Evolutionary conservation across 2,329 filamentous ascomycete genomes (phyloP).

Genomic region (Tolypocladium ophioglossoides): DNA sequence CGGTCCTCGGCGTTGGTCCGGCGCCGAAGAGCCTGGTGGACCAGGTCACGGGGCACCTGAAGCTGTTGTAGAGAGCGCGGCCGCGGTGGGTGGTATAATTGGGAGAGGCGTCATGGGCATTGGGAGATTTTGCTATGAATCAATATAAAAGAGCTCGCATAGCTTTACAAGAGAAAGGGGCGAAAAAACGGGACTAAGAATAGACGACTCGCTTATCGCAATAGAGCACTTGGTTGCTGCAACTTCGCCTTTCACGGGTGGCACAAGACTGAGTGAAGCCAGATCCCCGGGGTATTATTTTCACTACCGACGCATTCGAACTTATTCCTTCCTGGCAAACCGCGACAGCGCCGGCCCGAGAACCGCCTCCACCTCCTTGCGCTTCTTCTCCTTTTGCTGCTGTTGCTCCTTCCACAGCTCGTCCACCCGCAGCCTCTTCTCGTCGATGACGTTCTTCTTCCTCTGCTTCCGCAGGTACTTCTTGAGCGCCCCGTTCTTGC

Average conservation of each 20-base stretch:
- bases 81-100: neutral
- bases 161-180: neutral
- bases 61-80: constrained; percentile 52
- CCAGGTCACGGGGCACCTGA: constrained; percentile 72
- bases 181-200: neutral
- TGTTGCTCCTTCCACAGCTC: constrained; percentile 67
- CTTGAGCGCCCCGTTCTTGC: constrained; percentile 80
- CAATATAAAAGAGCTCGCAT: neutral
- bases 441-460: constrained; percentile 89
- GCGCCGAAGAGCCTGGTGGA: constrained; percentile 83
- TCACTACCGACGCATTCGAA: constrained; percentile 2
- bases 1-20: constrained; percentile 74
- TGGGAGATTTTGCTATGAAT: neutral
- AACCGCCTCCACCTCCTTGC: constrained; percentile 55
- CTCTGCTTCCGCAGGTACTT: constrained; percentile 89
- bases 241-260: neutral
- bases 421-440: constrained; percentile 79
- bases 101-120: neutral
- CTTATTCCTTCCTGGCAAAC: constrained; percentile 63
- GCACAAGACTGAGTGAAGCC: neutral
- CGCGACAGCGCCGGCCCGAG: constrained; percentile 78
- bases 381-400: constrained; percentile 52
- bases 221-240: neutral
- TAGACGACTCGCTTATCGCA: neutral
- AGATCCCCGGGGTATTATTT: constrained; percentile 9